Base-by-base conservation (phyloP, 2,329 filamentous ascomycete genomes). In the Nemania sp. region DNA sequence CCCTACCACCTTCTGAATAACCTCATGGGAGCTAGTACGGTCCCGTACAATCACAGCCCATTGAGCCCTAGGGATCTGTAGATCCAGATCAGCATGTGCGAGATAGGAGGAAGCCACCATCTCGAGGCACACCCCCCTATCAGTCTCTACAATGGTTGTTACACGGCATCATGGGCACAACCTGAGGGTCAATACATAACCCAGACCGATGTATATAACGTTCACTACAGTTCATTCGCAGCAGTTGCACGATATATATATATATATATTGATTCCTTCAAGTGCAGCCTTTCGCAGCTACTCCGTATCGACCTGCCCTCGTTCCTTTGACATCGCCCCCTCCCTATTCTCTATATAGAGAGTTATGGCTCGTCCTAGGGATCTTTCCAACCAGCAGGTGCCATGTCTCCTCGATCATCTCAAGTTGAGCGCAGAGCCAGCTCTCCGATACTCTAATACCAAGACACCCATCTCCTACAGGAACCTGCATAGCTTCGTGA, bases 401-500 rank as follows among this genome's bases (percentile, higher is more conserved):
- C 32, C 20, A 5, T 48, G 77, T 62, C 76, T 81, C 32, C 74
- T 75, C 1, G 76, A 78, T 45, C 73, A 76, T 54, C 67, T 78
- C 10, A 46, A 65, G 20, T 58, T 25, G 45, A 56, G 45, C 37
- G 49, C 53, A 35, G 39, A 56, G 2, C 53, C 53, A 3, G 53
- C 53, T 11, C 45, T 56, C 15, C 39, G 53, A 42, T 56, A 56
- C 46, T 49, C 65, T 1, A 67, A 64, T 7, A 40, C 70, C 9
- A 64, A 65, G 5, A 72, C 73, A 5, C 73, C 74, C 13, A 67
- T 64, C 71, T 78, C 53, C 72, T 74, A 6, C 71, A 78, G 50
- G 60, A 70, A 67, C 1, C 66, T 79, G 3, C 63, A 65, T 11
- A 60, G 65, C 2, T 77, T 77, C 50, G 69, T 77, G 20, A 55